phyloP scores from a whole-genome alignment of 805 yeast species.

The Candida ipomoeae region DNA sequence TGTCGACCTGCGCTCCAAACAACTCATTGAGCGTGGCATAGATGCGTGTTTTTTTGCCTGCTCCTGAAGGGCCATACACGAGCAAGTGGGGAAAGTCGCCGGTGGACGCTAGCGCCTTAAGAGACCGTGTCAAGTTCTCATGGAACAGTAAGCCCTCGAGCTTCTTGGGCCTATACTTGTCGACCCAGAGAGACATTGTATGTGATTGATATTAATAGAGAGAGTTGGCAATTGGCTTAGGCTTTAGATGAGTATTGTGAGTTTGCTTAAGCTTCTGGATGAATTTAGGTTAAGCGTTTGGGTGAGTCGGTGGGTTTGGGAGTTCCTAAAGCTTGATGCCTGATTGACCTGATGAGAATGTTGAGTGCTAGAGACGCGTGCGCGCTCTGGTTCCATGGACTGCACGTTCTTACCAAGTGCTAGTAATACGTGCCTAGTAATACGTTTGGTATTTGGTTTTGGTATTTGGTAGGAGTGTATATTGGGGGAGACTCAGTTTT shows the following conservation, averaged over 20 bases:
- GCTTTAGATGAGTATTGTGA: background rate
- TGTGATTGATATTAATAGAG: background rate
- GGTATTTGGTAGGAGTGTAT: no score
- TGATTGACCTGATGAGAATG: background rate
- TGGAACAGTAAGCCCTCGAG: constrained; percentile 67
- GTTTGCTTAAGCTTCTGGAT: no score
- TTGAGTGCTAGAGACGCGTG: background rate
- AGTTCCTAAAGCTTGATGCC: no score
- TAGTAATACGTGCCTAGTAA: no score
- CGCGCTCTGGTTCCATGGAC: background rate
- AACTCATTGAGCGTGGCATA: constrained; percentile 73
- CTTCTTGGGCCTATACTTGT: constrained; percentile 78
- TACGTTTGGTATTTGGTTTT: no score
- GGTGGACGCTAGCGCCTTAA: constrained; percentile 56
- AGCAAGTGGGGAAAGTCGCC: constrained; percentile 92
- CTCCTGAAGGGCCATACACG: constrained; percentile 94
- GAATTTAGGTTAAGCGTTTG: no score
- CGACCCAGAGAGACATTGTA: constrained; percentile 93
- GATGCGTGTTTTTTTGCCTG: constrained; percentile 94
- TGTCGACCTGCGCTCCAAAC: constrained; percentile 79
- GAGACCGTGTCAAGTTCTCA: constrained; percentile 54
- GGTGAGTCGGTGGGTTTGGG: no score
- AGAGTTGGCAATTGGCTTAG: background rate
- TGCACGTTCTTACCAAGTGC: background rate
- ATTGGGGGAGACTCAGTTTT: no score